These are phyloP conservation scores for Carallia pectinifolia DNA, from an alignment of 345 rosid species.

Conservation along the genomic window DNA sequence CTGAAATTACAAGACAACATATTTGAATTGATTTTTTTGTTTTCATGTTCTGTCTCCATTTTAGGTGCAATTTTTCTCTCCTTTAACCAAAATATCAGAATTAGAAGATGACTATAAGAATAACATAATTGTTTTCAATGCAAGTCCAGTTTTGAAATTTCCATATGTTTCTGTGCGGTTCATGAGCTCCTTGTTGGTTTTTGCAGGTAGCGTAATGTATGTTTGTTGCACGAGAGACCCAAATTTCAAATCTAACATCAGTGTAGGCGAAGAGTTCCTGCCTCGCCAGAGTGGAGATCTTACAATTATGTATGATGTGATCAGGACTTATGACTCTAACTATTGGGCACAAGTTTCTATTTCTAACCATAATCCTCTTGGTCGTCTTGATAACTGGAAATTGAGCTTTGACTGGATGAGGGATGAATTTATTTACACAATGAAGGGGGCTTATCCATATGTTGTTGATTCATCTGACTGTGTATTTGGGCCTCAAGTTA, in stretches of 20 bases:
- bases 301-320: slow-evolving; percentile 89
- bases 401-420: slow-evolving; percentile 93
- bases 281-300: slow-evolving; percentile 86
- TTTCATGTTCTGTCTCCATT: neutral
- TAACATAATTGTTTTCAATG: neutral
- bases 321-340: slow-evolving; percentile 64
- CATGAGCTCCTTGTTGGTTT: slow-evolving; percentile 1
- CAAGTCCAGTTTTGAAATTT: slow-evolving; percentile 2
- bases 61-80: neutral
- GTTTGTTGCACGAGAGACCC: slow-evolving; percentile 71
- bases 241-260: slow-evolving; percentile 50
- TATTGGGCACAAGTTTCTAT: slow-evolving; percentile 83
- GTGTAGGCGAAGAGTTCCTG: slow-evolving; percentile 55
- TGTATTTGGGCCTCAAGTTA: slow-evolving; percentile 70
- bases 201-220: slow-evolving; percentile 58
- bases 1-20: neutral
- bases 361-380: slow-evolving; percentile 81
- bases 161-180: slow-evolving; percentile 6
- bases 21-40: neutral
- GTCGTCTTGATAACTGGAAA: slow-evolving; percentile 95
- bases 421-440: slow-evolving; percentile 67
- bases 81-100: neutral
- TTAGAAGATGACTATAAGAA: neutral
- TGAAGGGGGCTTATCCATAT: slow-evolving; percentile 91
- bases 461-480: slow-evolving; percentile 78